phyloP scores from a whole-genome alignment of 805 yeast genomes.

The Scheffersomyces stipitis region DNA sequence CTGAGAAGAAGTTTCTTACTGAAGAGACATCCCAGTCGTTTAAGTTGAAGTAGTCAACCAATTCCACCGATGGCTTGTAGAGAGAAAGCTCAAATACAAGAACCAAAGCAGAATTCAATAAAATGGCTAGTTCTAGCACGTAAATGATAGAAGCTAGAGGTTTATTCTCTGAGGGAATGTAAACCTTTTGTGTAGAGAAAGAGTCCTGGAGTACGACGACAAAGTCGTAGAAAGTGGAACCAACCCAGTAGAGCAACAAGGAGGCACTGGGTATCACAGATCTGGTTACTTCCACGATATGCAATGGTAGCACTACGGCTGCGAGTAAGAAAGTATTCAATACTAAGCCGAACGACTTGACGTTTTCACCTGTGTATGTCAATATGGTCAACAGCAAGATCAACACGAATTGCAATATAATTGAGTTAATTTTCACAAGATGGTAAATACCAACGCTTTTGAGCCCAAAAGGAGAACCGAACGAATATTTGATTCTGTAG shows the following conservation, averaged over 20 bases:
- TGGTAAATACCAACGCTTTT: conserved; percentile 7
- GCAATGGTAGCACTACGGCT: conserved; percentile 40
- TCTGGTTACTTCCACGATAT: conserved; percentile 43
- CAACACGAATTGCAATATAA: conserved; percentile 3
- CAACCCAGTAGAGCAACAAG: conserved; percentile 43
- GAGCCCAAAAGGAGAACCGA: conserved; percentile 15
- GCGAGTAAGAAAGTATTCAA: conserved; percentile 6
- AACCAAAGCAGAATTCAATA: conserved; percentile 2
- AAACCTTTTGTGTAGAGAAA: conserved; percentile 6
- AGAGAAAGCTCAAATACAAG: conserved; percentile 1
- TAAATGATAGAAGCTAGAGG: conserved; percentile 1
- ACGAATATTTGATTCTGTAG: conserved; percentile 20
- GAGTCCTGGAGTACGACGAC: conserved; percentile 6
- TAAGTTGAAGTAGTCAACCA: conserved; percentile 7
- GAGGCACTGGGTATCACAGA: conserved; percentile 38
- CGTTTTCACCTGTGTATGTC: not conserved
- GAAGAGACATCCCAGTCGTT: conserved; percentile 9
- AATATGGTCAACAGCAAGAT: conserved; percentile 2
- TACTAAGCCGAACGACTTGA: conserved; percentile 1
- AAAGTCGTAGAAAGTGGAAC: not conserved
- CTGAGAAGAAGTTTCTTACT: conserved; percentile 12
- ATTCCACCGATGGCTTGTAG: conserved; percentile 10
- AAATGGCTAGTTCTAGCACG: conserved; percentile 4
- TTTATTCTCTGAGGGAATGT: not conserved
- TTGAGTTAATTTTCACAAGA: conserved; percentile 5